Base-by-base conservation (phyloP, 2,329 filamentous ascomycete genomes). In the Trichoderma oligosporum region DNA sequence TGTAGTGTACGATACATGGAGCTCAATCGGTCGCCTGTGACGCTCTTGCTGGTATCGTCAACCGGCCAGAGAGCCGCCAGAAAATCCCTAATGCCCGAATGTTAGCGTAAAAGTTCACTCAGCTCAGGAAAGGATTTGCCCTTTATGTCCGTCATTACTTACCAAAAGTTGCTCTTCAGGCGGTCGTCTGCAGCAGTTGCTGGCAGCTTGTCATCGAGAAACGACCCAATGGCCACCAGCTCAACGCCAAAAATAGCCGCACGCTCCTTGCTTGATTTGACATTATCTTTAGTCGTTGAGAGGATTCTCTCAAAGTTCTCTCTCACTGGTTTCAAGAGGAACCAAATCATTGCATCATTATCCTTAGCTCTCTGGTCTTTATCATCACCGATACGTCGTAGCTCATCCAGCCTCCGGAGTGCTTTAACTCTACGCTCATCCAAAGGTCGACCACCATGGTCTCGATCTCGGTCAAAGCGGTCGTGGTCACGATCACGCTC, bases 161-260 rank as follows among this genome's bases (percentile, higher is more conserved):
- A 81, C 78, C 79, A 82, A 56, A 81, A 74, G 49, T 77, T 76
- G 47, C 76, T 75, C 63, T 80, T 77, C 38, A 80, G 67, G 59
- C 71, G 70, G 45, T 73, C 70, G 33, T 74, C 70, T 9, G 72
- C 70, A 48, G 69, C 66, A 27, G 76, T 75, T 51, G 74, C 75
- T 31, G 77, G 70, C 27, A 75, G 63, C 57, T 70, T 71, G 59
- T 73, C 73, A 48, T 81, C 78, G 60, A 87, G 80, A 64, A 85
- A 86, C 56, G 81, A 79, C 53, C 85, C 85, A 68, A 87, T 84
- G 4, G 77, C 77, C 39, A 85, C 74, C 35, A 87, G 71, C 65
- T 86, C 81, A 25, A 75, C 73, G 63, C 84, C 85, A 66, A 87
- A 81, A 41, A 85, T 78, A 64, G 76, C 79, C 20, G 85, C 80